Evolutionary conservation across 257 asterid species (phyloP).

Genomic region (Solanum chilense): DNA sequence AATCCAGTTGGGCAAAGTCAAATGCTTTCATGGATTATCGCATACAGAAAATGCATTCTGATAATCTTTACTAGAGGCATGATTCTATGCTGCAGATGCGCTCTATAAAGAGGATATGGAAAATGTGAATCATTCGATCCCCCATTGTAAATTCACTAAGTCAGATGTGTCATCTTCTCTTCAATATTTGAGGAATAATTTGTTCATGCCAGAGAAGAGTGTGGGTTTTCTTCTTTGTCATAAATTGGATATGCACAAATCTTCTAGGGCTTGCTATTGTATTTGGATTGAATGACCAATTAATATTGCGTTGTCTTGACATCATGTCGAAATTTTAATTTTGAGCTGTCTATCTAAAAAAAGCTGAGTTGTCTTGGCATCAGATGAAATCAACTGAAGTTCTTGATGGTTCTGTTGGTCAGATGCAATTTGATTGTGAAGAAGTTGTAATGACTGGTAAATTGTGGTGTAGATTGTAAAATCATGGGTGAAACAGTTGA

Average conservation of each 20-base stretch:
- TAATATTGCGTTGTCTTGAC: neutral
- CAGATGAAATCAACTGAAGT: neutral
- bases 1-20: neutral
- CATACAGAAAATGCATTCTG: neutral
- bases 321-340: neutral
- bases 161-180: neutral
- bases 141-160: neutral
- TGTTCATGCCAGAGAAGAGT: neutral
- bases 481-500: slow-evolving; percentile 25
- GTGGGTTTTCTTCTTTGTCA: neutral
- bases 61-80: neutral
- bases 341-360: neutral
- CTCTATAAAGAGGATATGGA: neutral
- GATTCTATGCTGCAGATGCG: neutral
- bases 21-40: neutral
- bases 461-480: slow-evolving; percentile 22
- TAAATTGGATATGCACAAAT: neutral
- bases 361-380: neutral
- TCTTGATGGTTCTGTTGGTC: slow-evolving; percentile 9
- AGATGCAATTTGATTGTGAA: neutral
- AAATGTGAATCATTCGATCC: neutral
- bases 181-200: neutral
- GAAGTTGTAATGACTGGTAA: neutral
- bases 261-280: neutral
- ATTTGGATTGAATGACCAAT: neutral